These are phyloP conservation scores for Hygrocybe punicea DNA, from an alignment of 768 basidiomycete genomes.

Conservation along the genomic window DNA sequence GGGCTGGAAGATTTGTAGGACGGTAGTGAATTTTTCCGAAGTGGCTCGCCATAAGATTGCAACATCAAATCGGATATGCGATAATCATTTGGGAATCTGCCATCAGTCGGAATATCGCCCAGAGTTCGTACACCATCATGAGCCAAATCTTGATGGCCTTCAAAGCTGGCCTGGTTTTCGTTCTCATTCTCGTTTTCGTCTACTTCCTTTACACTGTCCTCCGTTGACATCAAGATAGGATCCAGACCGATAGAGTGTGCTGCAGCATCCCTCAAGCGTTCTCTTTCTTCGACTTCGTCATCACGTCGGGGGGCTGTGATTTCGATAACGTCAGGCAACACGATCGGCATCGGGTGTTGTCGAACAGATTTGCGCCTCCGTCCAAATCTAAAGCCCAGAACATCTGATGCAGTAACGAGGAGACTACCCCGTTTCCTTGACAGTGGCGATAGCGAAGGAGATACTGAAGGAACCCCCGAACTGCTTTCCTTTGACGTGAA, in stretches of 20 bases:
- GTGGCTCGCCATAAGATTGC: slow-evolving; percentile 25
- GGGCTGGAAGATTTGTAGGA: slow-evolving; percentile 36
- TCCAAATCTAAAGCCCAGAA: slow-evolving; percentile 47
- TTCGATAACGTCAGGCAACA: slow-evolving; percentile 71
- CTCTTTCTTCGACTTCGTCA: slow-evolving; percentile 68
- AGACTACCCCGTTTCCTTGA: slow-evolving; percentile 44
- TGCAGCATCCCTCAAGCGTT: slow-evolving; percentile 70
- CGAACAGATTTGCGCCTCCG: slow-evolving; percentile 41
- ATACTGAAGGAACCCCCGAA: slow-evolving; percentile 23
- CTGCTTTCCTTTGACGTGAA: slow-evolving; percentile 14
- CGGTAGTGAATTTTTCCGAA: slow-evolving; percentile 40
- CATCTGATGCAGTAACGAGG: slow-evolving; percentile 53
- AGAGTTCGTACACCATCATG: slow-evolving; percentile 3
- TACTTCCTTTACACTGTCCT: slow-evolving; percentile 37
- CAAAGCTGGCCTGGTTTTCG: background rate
- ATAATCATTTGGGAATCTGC: slow-evolving; percentile 24
- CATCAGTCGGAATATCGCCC: background rate
- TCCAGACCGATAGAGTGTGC: slow-evolving; percentile 73
- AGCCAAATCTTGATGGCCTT: no score
- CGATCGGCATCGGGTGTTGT: slow-evolving; percentile 38
- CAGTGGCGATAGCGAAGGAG: slow-evolving; percentile 11
- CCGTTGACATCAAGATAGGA: slow-evolving; percentile 43
- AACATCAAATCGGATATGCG: slow-evolving; percentile 17
- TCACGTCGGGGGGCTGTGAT: slow-evolving; percentile 55
- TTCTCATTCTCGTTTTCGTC: slow-evolving; percentile 31